Conservation (phyloP, 495 filamentous ascomycete species). For the Neurospora sp. region DNA sequence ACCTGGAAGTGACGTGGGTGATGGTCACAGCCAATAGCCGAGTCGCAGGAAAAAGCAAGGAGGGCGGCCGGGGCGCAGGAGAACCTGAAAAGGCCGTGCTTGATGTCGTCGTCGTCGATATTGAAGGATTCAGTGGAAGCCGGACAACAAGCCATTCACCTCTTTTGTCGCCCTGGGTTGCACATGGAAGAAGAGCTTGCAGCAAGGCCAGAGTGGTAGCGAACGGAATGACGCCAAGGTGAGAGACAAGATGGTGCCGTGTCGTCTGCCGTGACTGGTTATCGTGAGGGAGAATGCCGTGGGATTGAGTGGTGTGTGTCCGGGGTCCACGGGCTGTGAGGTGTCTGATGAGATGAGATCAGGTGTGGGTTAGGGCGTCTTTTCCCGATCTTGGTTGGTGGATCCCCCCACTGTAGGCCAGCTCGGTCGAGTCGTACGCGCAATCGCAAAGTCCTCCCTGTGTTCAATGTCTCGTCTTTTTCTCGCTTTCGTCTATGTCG, state of each 20-base stretch:
- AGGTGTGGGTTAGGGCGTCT: neutral
- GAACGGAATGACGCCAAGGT: neutral
- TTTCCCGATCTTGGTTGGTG: neutral
- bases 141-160: neutral
- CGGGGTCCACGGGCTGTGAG: neutral
- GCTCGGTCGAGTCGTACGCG: neutral
- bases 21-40: conserved; percentile 9
- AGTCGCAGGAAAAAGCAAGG: conserved; percentile 10
- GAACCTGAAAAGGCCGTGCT: neutral
- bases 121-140: neutral
- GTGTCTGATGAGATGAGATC: neutral
- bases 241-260: neutral
- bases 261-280: neutral
- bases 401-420: neutral
- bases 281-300: neutral
- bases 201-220: neutral
- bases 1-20: conserved; percentile 11
- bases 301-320: neutral
- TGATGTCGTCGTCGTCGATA: neutral
- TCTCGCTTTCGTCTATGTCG: neutral
- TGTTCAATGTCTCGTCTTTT: neutral
- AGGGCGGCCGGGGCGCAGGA: neutral
- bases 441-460: neutral
- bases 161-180: neutral
- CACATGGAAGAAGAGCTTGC: neutral